A percentile compares a stretch with the other conserved stretches of the same genome.
Evolutionary conservation across 192 early-diverging fungal species (phyloP).

Genomic region (Jimgerdemannia lactiflua): DNA sequence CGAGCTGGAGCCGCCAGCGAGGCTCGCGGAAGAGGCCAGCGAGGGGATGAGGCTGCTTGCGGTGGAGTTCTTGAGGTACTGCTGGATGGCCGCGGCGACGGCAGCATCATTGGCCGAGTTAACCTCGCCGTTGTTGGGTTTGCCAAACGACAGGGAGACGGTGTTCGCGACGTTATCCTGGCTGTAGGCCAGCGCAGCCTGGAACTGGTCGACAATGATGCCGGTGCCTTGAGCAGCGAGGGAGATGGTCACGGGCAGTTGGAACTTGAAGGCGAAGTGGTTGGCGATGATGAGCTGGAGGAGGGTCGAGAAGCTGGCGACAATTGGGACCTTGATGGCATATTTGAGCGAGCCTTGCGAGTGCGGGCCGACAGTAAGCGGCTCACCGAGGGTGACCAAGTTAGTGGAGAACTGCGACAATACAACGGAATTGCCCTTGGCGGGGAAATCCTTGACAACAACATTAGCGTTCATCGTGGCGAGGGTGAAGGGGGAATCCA

Average conservation of each 20-base stretch:
- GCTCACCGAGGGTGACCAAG: not conserved
- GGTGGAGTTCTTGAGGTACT: no score
- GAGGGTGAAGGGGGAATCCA: slow-evolving; percentile 15
- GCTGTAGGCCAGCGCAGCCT: not conserved
- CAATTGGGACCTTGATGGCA: not conserved
- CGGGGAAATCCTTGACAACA: not conserved
- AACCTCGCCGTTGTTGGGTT: no score
- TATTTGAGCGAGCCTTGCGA: not conserved
- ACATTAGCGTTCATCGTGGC: not conserved
- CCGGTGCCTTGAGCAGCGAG: not conserved
- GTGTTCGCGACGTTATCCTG: not conserved
- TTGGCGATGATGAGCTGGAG: not conserved
- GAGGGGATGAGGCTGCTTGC: no score
- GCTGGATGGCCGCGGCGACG: no score
- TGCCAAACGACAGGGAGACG: not conserved
- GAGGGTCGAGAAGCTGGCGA: not conserved
- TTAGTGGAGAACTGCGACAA: not conserved
- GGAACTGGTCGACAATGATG: not conserved
- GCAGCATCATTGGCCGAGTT: no score
- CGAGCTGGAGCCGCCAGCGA: no score
- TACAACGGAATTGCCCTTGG: not conserved
- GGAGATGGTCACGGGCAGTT: not conserved
- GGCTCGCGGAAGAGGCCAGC: no score
- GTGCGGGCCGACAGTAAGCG: not conserved
- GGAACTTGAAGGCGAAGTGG: not conserved